phyloP scores from a whole-genome alignment of 192 early-diverging fungal genomes.

The Chytriomyces confervae region DNA sequence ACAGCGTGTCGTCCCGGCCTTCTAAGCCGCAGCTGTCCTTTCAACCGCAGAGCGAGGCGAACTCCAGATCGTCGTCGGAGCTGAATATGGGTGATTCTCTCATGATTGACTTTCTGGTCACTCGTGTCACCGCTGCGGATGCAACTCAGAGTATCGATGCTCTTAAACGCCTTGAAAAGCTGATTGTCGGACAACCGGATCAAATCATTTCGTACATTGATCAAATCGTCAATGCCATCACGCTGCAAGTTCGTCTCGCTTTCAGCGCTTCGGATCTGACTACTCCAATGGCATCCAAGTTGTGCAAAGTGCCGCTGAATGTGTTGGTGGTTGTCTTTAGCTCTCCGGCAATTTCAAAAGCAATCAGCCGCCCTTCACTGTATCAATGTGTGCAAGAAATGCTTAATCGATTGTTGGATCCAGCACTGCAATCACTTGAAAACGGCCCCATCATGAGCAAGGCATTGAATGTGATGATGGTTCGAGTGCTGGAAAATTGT shows the following conservation, averaged over 20 bases:
- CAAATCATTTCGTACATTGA: slow-evolving; percentile 65
- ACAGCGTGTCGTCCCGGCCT: neutral
- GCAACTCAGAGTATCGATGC: slow-evolving; percentile 72
- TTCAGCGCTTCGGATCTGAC: slow-evolving; percentile 64
- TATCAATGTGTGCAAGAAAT: slow-evolving; percentile 77
- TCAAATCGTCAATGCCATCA: slow-evolving; percentile 71
- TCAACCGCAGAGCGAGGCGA: neutral
- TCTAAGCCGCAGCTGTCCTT: neutral
- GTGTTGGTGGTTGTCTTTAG: slow-evolving; percentile 80
- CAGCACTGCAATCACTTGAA: slow-evolving; percentile 66
- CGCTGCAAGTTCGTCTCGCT: slow-evolving; percentile 75
- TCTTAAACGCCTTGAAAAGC: slow-evolving; percentile 74
- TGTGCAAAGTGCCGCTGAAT: slow-evolving; percentile 83
- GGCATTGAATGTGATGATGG: slow-evolving; percentile 86
- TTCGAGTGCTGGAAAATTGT: slow-evolving; percentile 88
- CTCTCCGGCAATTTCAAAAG: slow-evolving; percentile 66
- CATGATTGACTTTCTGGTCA: slow-evolving; percentile 69
- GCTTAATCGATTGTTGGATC: slow-evolving; percentile 80
- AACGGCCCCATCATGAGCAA: slow-evolving; percentile 65
- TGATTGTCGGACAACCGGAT: slow-evolving; percentile 60
- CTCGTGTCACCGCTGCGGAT: slow-evolving; percentile 72
- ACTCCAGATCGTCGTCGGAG: neutral
- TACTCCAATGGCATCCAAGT: slow-evolving; percentile 57
- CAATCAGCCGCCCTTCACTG: slow-evolving; percentile 68
- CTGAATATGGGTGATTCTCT: slow-evolving; percentile 18